Evolutionary conservation across 768 basidiomycete species (phyloP), one percentile per base, ranked within the genome.

Genomic region (Lactarius psammicola): DNA sequence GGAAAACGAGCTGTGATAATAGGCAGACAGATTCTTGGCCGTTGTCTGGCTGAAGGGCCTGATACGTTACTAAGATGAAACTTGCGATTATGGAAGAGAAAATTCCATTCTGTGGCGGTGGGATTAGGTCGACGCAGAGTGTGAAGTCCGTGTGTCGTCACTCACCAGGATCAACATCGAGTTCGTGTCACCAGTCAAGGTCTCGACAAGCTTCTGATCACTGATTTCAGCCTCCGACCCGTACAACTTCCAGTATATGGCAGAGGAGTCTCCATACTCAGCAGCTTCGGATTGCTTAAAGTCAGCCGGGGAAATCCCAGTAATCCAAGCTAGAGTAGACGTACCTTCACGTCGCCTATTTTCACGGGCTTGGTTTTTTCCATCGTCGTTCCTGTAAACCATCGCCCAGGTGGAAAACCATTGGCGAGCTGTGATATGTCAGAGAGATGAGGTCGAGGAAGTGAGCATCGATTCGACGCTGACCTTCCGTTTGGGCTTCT

Each of bases 181-280:
- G 3, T 33, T 23, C 20, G 62, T 71, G 33, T 71, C 60, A 10
- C 56, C 58, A 8, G 4, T 44, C 36, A 70, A 55, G 30, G 23
- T 66, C 1, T 71, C 49, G 26, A 69, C 49, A 3, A 62, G 23
- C 9, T 62, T 57, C 33, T 40, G 51, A 46, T 70, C 69, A 17
- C 40, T 18, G 5, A 15, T 42, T 34, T 63, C 56, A 20, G 69
- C 65, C 28, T 70, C 69, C 15, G 58, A 55, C 6, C 0, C 28
- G 31, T 70, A 70, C 15, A 62, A 11, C 17, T 59, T 63, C 69
- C 69, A 70, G n/a, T 69, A 60, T n/a, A n/a, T n/a, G n/a, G 63
- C 31, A 10, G 64, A 65, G 10, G 64, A 6, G 49, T 51, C 49
- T 4, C 49, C 49, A 10, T 51, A 51, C 11, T 51, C 49, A 51